These are phyloP conservation scores for Piper betle DNA, from an alignment of 164 flowering plant genomes.

Conservation along the genomic window DNA sequence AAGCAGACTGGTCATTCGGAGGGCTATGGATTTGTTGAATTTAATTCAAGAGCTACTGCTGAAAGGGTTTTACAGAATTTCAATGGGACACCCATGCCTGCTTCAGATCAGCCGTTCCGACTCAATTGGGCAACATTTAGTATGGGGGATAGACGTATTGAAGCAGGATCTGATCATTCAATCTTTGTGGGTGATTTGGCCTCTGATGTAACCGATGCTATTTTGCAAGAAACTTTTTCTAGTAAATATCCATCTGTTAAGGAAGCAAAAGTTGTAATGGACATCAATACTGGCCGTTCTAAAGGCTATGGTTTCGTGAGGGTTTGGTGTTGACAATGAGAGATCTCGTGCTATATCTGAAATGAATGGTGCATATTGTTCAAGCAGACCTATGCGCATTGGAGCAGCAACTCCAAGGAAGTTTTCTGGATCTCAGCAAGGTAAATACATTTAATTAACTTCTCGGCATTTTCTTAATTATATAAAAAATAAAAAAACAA, in stretches of 20 bases:
- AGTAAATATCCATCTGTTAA: constrained; percentile 78
- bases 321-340: constrained; percentile 89
- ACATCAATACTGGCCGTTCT: constrained; percentile 92
- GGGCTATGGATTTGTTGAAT: constrained; percentile 97
- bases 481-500: no score
- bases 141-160: constrained; percentile 74
- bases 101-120: constrained; percentile 74
- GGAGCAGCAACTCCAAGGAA: constrained; percentile 93
- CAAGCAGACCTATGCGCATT: constrained; percentile 91
- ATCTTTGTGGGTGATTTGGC: constrained; percentile 97
- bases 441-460: neutral
- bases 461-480: no score
- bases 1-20: constrained; percentile 91
- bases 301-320: constrained; percentile 97
- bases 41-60: constrained; percentile 61
- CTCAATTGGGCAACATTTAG: constrained; percentile 93
- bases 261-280: constrained; percentile 93
- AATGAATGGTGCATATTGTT: constrained; percentile 87
- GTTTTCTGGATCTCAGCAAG: constrained; percentile 64
- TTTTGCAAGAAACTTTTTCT: constrained; percentile 81
- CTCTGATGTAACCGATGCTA: constrained; percentile 77
- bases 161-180: constrained; percentile 78
- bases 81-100: constrained; percentile 57
- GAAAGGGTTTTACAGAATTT: constrained; percentile 73
- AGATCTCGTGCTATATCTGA: constrained; percentile 75